Evolutionary conservation across 495 filamentous ascomycete genomes (phyloP).

Genomic region (Lasiosphaeria ovina): DNA sequence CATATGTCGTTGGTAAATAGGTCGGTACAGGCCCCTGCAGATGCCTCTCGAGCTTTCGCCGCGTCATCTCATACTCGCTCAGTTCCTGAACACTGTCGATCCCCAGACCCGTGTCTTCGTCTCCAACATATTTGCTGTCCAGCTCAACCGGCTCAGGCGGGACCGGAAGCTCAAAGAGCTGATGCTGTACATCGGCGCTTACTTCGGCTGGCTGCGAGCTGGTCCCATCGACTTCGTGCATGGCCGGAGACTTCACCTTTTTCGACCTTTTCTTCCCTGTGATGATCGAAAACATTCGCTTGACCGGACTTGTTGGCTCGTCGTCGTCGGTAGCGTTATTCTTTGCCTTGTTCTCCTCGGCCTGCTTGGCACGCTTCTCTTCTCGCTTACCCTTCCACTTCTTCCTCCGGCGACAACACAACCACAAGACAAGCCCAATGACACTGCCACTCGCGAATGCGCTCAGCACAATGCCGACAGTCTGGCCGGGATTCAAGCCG

Average conservation of each 20-base stretch:
- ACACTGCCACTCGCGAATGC: constrained; percentile 45
- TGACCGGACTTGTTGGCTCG: constrained; percentile 29
- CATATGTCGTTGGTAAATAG: constrained; percentile 25
- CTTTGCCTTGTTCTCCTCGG: constrained; percentile 30
- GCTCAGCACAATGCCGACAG: constrained; percentile 40
- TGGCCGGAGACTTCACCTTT: constrained; percentile 16
- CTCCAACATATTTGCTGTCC: constrained; percentile 39
- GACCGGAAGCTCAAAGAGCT: constrained; percentile 50
- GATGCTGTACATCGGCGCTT: constrained; percentile 45
- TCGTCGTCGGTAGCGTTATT: constrained; percentile 19
- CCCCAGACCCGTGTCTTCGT: constrained; percentile 37
- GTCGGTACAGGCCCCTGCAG: constrained; percentile 39
- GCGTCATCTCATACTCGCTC: constrained; percentile 44
- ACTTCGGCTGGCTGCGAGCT: constrained; percentile 41
- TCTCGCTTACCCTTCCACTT: constrained; percentile 21
- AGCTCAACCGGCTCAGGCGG: constrained; percentile 48
- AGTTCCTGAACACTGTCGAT: constrained; percentile 28
- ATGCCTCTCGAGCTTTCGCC: constrained; percentile 45
- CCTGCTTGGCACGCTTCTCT: constrained; percentile 18
- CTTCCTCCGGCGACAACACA: constrained; percentile 32
- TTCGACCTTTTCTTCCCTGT: constrained; percentile 30
- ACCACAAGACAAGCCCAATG: constrained; percentile 34
- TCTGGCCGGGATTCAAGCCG: constrained; percentile 47
- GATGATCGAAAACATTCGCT: constrained; percentile 35
- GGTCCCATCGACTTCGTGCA: constrained; percentile 20